Base-by-base conservation (phyloP, 768 basidiomycete genomes). In the Pisolithus tinctorius region DNA sequence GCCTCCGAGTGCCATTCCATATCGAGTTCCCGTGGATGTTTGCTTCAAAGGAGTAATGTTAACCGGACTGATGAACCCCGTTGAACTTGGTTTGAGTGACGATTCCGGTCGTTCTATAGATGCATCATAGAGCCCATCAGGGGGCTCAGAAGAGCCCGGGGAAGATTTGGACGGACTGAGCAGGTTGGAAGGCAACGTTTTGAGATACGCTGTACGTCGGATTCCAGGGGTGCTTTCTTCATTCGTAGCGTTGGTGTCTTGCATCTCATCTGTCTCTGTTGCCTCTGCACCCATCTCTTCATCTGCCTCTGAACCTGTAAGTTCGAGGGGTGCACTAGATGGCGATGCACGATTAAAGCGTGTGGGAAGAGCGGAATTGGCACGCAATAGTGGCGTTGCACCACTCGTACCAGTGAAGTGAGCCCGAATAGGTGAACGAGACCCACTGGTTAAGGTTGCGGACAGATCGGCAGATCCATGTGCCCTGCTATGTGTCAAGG, bases 21-120 rank as follows among this genome's bases (percentile, higher is more conserved):
- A 87, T 26, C 84, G 74, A 16, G 82, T 83, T 26, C 87, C 87
- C 3, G 86, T 86, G 26, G 70, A 52, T 1, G 71, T 76, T 40
- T 76, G 69, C 16, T 62, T 63, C 52, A 81, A 53, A 1, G 77
- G 65, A 27, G 45, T 44, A 9, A 49, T 54, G 3, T 40, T 57
- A 36, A 48, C 54, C 23, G 34, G 6, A 4, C 25, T 45, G 10
- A 26, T 37, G 17, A 40, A 7, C 7, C 65, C 63, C 10, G 65
- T 67, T 20, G 63, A 61, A 25, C 41, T 54, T 36, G 27, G 54
- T 13, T 68, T 67, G 17, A 64, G 54, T 13, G 63, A 55, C 17
- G 63, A 58, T 9, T 16, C 47, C 14, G 61, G 55, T 23, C 54
- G 66, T 55, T 38, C 71, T 61, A 13, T 40, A 25, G 45, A 20